Conservation (phyloP, 108 stramenopile genomes). For the Chaetoceros muelleri region DNA sequence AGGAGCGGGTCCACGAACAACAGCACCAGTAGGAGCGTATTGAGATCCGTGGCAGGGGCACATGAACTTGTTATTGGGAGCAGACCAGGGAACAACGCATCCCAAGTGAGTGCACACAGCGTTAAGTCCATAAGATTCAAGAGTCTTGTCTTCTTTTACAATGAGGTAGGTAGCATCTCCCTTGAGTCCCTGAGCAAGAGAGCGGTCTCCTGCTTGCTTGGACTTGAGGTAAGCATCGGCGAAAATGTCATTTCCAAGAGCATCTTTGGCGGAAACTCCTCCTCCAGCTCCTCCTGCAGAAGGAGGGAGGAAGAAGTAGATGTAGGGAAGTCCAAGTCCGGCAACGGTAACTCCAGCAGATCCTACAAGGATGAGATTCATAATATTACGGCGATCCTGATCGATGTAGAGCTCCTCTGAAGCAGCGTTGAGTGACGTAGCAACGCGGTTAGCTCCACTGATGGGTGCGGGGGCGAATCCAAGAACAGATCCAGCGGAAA, state of each 20-base stretch:
- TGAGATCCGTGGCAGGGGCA: slow-evolving; percentile 99
- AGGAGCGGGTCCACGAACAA: slow-evolving; percentile 95
- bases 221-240: slow-evolving; percentile 78
- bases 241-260: slow-evolving; percentile 86
- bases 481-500: slow-evolving; percentile 44
- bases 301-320: slow-evolving; percentile 92
- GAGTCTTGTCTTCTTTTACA: slow-evolving; percentile 90
- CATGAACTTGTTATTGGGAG: slow-evolving; percentile 96
- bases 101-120: slow-evolving; percentile 98
- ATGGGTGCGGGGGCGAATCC: slow-evolving; percentile 72
- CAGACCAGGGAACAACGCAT: slow-evolving; percentile 98
- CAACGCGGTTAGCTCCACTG: slow-evolving; percentile 30
- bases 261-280: slow-evolving; percentile 86
- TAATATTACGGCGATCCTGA: slow-evolving; percentile 90
- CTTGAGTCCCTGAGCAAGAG: slow-evolving; percentile 93
- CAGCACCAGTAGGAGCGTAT: slow-evolving; percentile 88
- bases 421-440: slow-evolving; percentile 50
- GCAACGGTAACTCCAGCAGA: slow-evolving; percentile 85
- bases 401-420: slow-evolving; percentile 88
- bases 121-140: slow-evolving; percentile 75
- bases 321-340: slow-evolving; percentile 90
- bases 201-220: slow-evolving; percentile 80
- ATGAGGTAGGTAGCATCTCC: slow-evolving; percentile 99
- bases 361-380: slow-evolving; percentile 94
- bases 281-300: slow-evolving; percentile 81